Evolutionary conservation across 345 rosid genomes (phyloP).

Genomic region (Rubroshorea leprosula): DNA sequence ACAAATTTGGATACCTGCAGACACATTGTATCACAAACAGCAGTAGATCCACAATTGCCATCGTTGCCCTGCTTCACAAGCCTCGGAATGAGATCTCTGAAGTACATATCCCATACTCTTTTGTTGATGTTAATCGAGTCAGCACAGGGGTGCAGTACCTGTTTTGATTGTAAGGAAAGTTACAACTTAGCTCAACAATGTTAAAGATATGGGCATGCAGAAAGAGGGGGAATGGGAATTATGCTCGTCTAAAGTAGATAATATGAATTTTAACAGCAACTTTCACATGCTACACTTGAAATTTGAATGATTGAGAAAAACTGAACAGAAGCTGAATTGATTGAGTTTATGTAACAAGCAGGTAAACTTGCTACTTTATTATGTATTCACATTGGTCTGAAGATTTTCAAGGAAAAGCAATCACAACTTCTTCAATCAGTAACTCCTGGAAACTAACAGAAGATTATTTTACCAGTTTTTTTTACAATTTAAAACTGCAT

Average conservation of each 20-base stretch:
- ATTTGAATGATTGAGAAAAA: background rate
- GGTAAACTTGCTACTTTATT: no score
- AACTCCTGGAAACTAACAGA: background rate
- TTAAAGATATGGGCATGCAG: background rate
- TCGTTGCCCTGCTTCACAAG: slow-evolving; percentile 77
- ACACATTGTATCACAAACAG: slow-evolving; percentile 86
- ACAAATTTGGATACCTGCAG: slow-evolving; percentile 55
- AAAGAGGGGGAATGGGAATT: background rate
- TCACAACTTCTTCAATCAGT: background rate
- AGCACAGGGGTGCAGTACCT: slow-evolving; percentile 74
- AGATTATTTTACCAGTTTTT: background rate
- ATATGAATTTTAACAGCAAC: background rate
- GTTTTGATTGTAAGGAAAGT: slow-evolving; percentile 12
- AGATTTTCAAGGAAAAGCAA: background rate
- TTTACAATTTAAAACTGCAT: background rate
- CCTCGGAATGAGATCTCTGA: slow-evolving; percentile 72
- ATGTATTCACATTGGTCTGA: background rate
- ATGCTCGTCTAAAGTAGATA: background rate
- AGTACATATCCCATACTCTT: slow-evolving; percentile 82
- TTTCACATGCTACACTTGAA: background rate
- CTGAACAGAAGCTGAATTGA: background rate
- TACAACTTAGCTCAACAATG: slow-evolving; percentile 1
- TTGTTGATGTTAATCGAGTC: slow-evolving; percentile 71
- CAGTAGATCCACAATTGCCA: slow-evolving; percentile 89
- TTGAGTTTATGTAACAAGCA: slow-evolving; percentile 1